These are phyloP conservation scores for Handroanthus guayacan DNA, from an alignment of 257 asterid species.

Conservation along the genomic window DNA sequence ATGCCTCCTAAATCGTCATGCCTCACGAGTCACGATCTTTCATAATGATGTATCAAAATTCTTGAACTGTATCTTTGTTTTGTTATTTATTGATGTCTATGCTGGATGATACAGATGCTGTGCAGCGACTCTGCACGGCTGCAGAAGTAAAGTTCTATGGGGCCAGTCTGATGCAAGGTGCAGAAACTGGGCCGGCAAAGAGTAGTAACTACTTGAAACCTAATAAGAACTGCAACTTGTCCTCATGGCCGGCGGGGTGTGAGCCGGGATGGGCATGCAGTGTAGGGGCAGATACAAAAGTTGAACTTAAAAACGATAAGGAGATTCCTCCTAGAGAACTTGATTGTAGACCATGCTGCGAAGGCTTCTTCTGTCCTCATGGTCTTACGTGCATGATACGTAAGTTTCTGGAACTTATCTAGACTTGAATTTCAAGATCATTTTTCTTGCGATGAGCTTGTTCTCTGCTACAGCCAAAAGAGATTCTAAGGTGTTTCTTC, in stretches of 20 bases:
- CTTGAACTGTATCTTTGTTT: neutral
- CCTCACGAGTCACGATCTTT: neutral
- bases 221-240: constrained; percentile 81
- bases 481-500: constrained; percentile 8
- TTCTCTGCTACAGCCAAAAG: constrained; percentile 14
- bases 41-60: neutral
- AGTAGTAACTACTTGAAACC: constrained; percentile 61
- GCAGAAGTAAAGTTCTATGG: constrained; percentile 82
- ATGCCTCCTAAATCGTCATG: no score
- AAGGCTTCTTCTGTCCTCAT: constrained; percentile 95
- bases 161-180: constrained; percentile 47
- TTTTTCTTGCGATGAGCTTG: neutral
- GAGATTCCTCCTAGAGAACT: constrained; percentile 63
- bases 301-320: constrained; percentile 62
- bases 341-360: constrained; percentile 84
- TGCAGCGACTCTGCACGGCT: constrained; percentile 86
- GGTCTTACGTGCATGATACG: constrained; percentile 99
- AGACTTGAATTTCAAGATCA: neutral
- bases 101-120: constrained; percentile 54
- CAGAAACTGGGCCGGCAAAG: constrained; percentile 39
- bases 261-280: constrained; percentile 99
- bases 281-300: constrained; percentile 47
- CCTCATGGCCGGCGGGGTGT: constrained; percentile 87
- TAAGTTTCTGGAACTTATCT: constrained; percentile 48
- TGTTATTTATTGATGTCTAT: constrained; percentile 11